Percentiles rank a stretch among this genome's conserved stretches.
Conservation (phyloP, 2,329 filamentous ascomycete species). For the Fusarium verticillioides region DNA sequence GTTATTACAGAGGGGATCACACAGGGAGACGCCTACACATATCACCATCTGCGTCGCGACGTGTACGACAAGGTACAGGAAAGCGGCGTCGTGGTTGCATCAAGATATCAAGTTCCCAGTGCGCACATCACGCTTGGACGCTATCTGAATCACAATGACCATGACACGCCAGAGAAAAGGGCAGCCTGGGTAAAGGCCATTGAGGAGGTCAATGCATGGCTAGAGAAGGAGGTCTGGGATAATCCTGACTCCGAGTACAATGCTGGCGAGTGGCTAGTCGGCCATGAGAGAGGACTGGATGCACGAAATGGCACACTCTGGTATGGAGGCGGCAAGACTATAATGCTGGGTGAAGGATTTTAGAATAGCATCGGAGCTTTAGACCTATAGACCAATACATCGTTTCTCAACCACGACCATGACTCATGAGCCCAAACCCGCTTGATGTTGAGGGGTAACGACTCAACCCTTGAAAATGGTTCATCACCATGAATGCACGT, state of each 20-base stretch:
- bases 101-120: constrained; percentile 87
- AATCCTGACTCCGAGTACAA: constrained; percentile 55
- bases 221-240: constrained; percentile 78
- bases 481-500: constrained; percentile 10
- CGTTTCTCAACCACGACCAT: constrained; percentile 7
- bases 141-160: constrained; percentile 77
- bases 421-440: not conserved
- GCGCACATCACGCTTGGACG: constrained; percentile 89
- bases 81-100: constrained; percentile 76
- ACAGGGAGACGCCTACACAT: constrained; percentile 77
- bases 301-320: constrained; percentile 80
- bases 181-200: constrained; percentile 74
- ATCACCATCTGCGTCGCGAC: constrained; percentile 89
- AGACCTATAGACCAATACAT: constrained; percentile 26
- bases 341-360: constrained; percentile 72
- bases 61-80: constrained; percentile 71
- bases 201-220: constrained; percentile 80
- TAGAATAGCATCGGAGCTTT: constrained; percentile 46
- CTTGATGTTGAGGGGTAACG: constrained; percentile 10
- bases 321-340: constrained; percentile 85
- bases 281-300: constrained; percentile 84
- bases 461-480: constrained; percentile 1
- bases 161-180: constrained; percentile 68
- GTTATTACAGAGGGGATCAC: constrained; percentile 50
- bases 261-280: constrained; percentile 86